Base-by-base conservation (phyloP, 2,329 filamentous ascomycete species). In the Didymella glomerata region DNA sequence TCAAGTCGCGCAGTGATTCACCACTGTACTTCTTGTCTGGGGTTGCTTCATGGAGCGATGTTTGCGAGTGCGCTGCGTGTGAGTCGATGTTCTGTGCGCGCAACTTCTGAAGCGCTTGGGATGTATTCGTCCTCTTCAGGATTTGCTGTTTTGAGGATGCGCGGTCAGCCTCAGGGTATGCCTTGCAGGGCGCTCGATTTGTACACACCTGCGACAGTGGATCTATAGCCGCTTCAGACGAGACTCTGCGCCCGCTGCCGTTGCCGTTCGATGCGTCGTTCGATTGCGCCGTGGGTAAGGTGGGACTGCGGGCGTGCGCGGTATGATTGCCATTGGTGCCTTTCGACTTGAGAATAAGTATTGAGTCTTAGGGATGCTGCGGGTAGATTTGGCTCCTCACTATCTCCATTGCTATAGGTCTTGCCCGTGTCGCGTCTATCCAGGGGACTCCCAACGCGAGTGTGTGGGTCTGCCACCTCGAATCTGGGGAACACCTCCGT, bases 61-160 rank as follows among this genome's bases (percentile, higher is more conserved):
- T 66, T n/a, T 69, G 70, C 25, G 69, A 56, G 58, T 69, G 68
- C 61, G 57, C 63, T 62, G 73, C 49, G 57, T 68, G 42, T 64
- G 74, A 53, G 30, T 77, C 79, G 60, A 63, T 62, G 14, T 81
- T 78, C 59, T 83, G 75, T 62, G 79, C 81, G 51, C 86, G 83
- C 27, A 88, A 75, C 60, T 84, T 83, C 51, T 85, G 81, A 52
- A 87, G 84, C 9, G 85, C 83, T 52, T 81, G 82, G 54, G 86
- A 83, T 41, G 88, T 89, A 69, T 87, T 89, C 53, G 88, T 90
- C 66, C 89, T 85, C 70, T 88, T 83, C 52, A 90, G 78, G 60
- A 85, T 84, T 74, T 85, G 83, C 82, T 84, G 62, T 44, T 49
- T 32, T 48, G n/a, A 42, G 16, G 11, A 50, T 25, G 47, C 48